phyloP scores from a whole-genome alignment of 2,329 filamentous ascomycete species.

The Erysiphe neolycopersici region DNA sequence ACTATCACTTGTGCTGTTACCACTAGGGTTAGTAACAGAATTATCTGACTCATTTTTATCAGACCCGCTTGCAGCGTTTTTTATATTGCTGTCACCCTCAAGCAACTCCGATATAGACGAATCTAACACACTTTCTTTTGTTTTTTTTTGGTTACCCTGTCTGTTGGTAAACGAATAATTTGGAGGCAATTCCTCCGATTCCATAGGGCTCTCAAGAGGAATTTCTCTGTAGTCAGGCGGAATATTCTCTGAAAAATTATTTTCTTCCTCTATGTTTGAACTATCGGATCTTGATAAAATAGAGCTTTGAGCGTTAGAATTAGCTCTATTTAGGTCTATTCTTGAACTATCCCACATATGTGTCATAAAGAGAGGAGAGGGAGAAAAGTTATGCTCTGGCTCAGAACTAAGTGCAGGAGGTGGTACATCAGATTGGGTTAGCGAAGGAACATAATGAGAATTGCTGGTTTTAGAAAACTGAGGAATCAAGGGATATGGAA shows the following conservation, averaged over 20 bases:
- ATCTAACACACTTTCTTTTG: conserved; percentile 1
- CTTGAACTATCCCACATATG: conserved; percentile 15
- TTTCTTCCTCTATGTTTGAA: conserved; percentile 11
- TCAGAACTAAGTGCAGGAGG: too few relatives aligned
- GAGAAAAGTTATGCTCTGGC: conserved; percentile 1
- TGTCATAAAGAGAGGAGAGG: conserved; percentile 18
- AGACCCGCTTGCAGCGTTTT: neutral
- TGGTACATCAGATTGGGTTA: too few relatives aligned
- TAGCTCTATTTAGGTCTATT: conserved; percentile 1
- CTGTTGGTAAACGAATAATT: conserved; percentile 9
- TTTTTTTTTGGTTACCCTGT: conserved; percentile 3
- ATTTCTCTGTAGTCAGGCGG: conserved; percentile 13
- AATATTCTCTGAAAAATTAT: conserved; percentile 8
- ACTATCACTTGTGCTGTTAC: conserved; percentile 1
- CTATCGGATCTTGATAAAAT: conserved; percentile 6
- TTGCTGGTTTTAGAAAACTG: conserved; percentile 7
- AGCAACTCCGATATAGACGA: neutral
- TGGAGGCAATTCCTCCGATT: conserved; percentile 9
- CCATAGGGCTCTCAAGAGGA: conserved; percentile 7
- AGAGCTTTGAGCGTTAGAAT: conserved; percentile 7
- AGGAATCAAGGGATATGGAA: conserved; percentile 13
- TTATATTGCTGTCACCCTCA: neutral
- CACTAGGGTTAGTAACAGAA: neutral
- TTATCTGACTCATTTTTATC: neutral
- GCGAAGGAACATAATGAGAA: conserved; percentile 3